These are phyloP conservation scores for Alternaria ventricosa DNA, from an alignment of 2,329 filamentous ascomycete genomes.

Conservation along the genomic window DNA sequence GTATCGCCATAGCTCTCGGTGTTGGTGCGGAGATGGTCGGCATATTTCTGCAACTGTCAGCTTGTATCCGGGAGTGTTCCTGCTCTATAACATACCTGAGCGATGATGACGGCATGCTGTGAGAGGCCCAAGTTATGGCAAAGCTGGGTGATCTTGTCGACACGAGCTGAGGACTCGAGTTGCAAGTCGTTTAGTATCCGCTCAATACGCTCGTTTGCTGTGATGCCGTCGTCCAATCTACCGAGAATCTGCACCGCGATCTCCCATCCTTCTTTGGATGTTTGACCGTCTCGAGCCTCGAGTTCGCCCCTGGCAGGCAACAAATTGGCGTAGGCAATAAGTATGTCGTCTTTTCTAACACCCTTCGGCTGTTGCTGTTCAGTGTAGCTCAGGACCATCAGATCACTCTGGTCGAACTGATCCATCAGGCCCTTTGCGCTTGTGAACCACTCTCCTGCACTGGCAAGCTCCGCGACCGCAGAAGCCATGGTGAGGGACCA, in stretches of 20 bases:
- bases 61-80: not conserved
- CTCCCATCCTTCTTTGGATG: constrained; percentile 77
- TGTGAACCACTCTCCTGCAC: constrained; percentile 83
- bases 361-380: constrained; percentile 36
- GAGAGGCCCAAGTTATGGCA: constrained; percentile 80
- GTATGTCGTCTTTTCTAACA: constrained; percentile 78
- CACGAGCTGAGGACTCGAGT: constrained; percentile 71
- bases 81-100: constrained; percentile 68
- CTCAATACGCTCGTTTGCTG: constrained; percentile 75
- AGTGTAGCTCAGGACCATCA: constrained; percentile 77
- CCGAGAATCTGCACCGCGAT: constrained; percentile 82
- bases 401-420: constrained; percentile 80
- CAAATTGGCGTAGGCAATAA: constrained; percentile 77
- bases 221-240: constrained; percentile 75
- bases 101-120: constrained; percentile 78
- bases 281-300: constrained; percentile 36
- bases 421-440: constrained; percentile 60
- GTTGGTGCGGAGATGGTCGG: constrained; percentile 74
- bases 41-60: constrained; percentile 70
- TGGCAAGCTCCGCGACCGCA: constrained; percentile 82
- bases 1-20: constrained; percentile 84
- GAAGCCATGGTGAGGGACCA: constrained; percentile 84
- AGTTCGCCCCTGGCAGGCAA: constrained; percentile 57
- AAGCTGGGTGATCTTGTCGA: constrained; percentile 82
- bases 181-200: constrained; percentile 76